Conservation (phyloP, 345 rosid genomes). For the thale cress (Arabidopsis thaliana) region DNA sequence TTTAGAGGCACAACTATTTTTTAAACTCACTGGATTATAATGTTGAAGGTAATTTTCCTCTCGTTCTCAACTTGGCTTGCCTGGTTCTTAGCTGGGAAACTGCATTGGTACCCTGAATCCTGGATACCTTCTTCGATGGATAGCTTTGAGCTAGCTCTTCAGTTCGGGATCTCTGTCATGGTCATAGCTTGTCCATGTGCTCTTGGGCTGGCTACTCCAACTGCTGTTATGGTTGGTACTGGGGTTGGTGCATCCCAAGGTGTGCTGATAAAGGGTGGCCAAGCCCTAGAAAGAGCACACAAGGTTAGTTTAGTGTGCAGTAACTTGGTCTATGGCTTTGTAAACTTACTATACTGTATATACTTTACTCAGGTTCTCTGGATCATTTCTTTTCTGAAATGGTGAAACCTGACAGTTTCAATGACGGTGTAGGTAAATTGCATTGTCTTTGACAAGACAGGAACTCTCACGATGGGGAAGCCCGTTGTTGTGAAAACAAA, state of each 20-base stretch:
- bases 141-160: slow-evolving; percentile 89
- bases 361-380: background rate
- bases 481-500: slow-evolving; percentile 82
- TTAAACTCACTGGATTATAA: background rate
- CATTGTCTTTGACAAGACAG: slow-evolving; percentile 97
- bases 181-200: slow-evolving; percentile 99
- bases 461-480: slow-evolving; percentile 92
- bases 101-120: slow-evolving; percentile 77
- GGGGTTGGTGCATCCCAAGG: slow-evolving; percentile 99
- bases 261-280: slow-evolving; percentile 92
- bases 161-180: slow-evolving; percentile 98
- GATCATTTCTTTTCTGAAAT: background rate
- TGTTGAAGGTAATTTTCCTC: slow-evolving; percentile 71
- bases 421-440: slow-evolving; percentile 66
- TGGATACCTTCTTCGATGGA: slow-evolving; percentile 98
- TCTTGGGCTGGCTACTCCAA: slow-evolving; percentile 95
- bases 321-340: slow-evolving; percentile 17
- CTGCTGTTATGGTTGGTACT: slow-evolving; percentile 99
- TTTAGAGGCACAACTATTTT: background rate
- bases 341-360: background rate
- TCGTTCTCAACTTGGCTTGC: slow-evolving; percentile 88
- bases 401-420: background rate
- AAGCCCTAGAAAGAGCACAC: slow-evolving; percentile 86
- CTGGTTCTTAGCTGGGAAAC: slow-evolving; percentile 88
- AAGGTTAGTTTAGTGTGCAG: slow-evolving; percentile 57